A percentile compares a stretch with the other conserved stretches of the same genome.
phyloP scores from a whole-genome alignment of 768 basidiomycete species.

The Tylopilus cervinicoccineus region DNA sequence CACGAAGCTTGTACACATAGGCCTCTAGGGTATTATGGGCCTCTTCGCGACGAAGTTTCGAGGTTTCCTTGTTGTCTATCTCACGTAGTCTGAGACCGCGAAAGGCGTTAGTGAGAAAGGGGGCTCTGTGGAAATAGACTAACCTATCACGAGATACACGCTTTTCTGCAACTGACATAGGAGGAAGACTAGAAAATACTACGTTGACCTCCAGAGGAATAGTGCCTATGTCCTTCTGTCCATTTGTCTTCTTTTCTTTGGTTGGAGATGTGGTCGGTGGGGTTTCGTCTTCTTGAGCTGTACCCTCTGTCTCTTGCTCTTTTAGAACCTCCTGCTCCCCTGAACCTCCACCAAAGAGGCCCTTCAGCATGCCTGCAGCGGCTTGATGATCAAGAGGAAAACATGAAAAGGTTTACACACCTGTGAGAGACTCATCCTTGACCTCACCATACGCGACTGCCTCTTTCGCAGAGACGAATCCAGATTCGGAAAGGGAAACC shows the following conservation, averaged over 20 bases:
- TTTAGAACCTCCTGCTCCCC: conserved; percentile 32
- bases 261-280: conserved; percentile 26
- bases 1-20: conserved; percentile 88
- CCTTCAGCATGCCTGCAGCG: conserved; percentile 74
- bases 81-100: conserved; percentile 58
- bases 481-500: conserved; percentile 78
- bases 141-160: conserved; percentile 68
- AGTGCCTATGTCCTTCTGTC: conserved; percentile 46
- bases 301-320: conserved; percentile 19
- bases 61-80: conserved; percentile 72
- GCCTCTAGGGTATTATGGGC: conserved; percentile 88
- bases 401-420: conserved; percentile 34
- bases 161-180: conserved; percentile 79
- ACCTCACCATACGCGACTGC: conserved; percentile 78
- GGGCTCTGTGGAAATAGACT: not conserved
- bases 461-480: conserved; percentile 76
- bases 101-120: conserved; percentile 4
- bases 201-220: conserved; percentile 63
- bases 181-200: conserved; percentile 59
- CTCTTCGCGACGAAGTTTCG: conserved; percentile 79
- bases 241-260: conserved; percentile 36
- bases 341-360: conserved; percentile 69
- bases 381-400: conserved; percentile 10
- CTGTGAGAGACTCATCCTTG: conserved; percentile 74
- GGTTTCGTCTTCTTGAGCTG: conserved; percentile 30